These are phyloP conservation scores for Beauveria sp. DNA, from an alignment of 2,329 filamentous ascomycete species.

Conservation along the genomic window DNA sequence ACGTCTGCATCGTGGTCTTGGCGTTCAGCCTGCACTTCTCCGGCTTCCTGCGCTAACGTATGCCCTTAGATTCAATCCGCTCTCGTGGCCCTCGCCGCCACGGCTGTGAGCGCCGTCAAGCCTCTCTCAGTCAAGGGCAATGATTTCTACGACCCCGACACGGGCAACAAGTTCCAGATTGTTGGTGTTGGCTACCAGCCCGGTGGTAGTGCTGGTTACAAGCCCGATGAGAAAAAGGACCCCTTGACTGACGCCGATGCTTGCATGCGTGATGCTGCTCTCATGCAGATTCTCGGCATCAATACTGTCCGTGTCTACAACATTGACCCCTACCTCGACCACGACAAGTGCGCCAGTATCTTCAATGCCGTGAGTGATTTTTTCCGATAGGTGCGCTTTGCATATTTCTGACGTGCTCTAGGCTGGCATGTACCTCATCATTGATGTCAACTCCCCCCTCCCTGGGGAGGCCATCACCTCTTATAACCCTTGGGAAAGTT, in stretches of 20 bases:
- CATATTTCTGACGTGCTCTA: conserved; percentile 14
- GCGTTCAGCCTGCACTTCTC: not conserved
- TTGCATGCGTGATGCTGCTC: conserved; percentile 57
- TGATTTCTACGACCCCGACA: conserved; percentile 52
- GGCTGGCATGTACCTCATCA: conserved; percentile 61
- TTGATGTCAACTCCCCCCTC: conserved; percentile 61
- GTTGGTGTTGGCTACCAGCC: conserved; percentile 64
- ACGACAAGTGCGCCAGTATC: conserved; percentile 59
- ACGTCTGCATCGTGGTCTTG: not conserved
- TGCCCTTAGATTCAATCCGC: conserved; percentile 31
- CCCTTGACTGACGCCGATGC: conserved; percentile 50
- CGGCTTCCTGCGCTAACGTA: conserved; percentile 12
- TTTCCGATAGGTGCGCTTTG: not conserved
- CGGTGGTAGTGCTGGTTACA: conserved; percentile 55
- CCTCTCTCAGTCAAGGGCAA: conserved; percentile 49
- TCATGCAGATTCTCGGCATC: conserved; percentile 57
- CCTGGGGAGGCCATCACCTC: conserved; percentile 50
- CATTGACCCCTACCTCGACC: conserved; percentile 57
- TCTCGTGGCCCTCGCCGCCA: conserved; percentile 46
- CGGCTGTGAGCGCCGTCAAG: conserved; percentile 47
- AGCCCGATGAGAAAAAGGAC: conserved; percentile 46
- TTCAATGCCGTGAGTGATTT: conserved; percentile 48
- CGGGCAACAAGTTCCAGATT: conserved; percentile 56
- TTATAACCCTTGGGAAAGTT: conserved; percentile 48
- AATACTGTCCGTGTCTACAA: conserved; percentile 67